phyloP scores from a whole-genome alignment of 371 early-diverging fungal genomes.

The Gilbertella persicaria region DNA sequence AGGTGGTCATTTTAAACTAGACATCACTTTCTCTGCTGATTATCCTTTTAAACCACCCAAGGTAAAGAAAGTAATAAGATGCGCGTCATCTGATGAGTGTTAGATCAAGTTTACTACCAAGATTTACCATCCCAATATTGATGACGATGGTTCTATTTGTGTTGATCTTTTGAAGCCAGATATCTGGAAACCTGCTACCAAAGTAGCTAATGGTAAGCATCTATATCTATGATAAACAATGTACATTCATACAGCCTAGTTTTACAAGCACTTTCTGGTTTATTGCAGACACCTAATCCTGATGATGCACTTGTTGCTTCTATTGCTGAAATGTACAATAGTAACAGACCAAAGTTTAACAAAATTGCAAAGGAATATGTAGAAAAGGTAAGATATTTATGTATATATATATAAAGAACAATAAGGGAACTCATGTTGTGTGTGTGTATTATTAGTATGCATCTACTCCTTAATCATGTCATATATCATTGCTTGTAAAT shows the following conservation, averaged over 20 bases:
- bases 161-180: constrained; percentile 82
- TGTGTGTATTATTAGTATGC: not conserved
- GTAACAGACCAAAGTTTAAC: constrained; percentile 71
- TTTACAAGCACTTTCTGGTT: constrained; percentile 64
- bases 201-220: constrained; percentile 57
- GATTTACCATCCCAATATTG: constrained; percentile 94
- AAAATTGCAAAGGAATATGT: constrained; percentile 83
- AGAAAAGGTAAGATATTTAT: constrained; percentile 67
- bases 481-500: no score
- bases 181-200: constrained; percentile 93
- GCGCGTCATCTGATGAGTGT: not conserved
- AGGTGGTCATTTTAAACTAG: constrained; percentile 82
- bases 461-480: not conserved
- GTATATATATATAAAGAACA: not conserved
- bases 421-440: not conserved
- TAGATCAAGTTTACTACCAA: constrained; percentile 84
- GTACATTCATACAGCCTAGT: constrained; percentile 38
- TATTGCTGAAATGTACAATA: constrained; percentile 83
- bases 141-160: constrained; percentile 81
- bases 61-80: constrained; percentile 32
- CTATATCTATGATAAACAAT: not conserved
- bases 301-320: constrained; percentile 87
- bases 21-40: constrained; percentile 80
- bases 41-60: constrained; percentile 95
- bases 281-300: constrained; percentile 87